Percentiles rank a stretch among this genome's conserved stretches.
Conservation (phyloP, 2,329 filamentous ascomycete species). For the Stagonosporopsis tanaceti region DNA sequence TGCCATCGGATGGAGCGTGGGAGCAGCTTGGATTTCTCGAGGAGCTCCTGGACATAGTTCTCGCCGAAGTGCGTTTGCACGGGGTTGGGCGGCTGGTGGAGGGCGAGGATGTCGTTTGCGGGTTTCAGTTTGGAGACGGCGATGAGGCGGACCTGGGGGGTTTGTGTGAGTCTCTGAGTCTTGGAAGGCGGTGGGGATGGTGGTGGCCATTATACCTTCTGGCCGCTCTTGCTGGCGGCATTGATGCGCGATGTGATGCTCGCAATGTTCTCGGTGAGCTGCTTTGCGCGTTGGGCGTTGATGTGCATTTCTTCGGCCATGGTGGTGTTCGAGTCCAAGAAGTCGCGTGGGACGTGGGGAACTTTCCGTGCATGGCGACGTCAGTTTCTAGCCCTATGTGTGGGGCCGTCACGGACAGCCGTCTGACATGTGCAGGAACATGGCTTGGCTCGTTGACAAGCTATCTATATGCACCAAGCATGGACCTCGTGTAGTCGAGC, state of each 20-base stretch:
- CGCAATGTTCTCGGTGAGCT: conserved; percentile 55
- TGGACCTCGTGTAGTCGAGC: not conserved
- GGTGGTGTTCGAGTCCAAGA: conserved; percentile 18
- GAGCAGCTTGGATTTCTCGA: conserved; percentile 82
- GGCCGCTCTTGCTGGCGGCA: conserved; percentile 45
- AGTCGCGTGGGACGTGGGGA: conserved; percentile 23
- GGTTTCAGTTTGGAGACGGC: conserved; percentile 98
- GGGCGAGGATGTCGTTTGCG: conserved; percentile 84
- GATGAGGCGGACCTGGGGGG: conserved; percentile 76
- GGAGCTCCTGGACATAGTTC: conserved; percentile 86
- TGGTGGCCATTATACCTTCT: conserved; percentile 34
- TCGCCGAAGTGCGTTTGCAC: conserved; percentile 86
- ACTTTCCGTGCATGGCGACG: conserved; percentile 19
- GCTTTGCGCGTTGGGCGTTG: conserved; percentile 55
- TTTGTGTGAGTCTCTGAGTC: not conserved
- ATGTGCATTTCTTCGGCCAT: conserved; percentile 51
- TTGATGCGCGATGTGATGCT: conserved; percentile 53
- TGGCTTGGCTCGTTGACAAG: not conserved
- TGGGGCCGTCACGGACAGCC: not conserved
- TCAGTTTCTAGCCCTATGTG: conserved; percentile 29
- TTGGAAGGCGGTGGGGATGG: not conserved
- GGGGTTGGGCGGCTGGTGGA: conserved; percentile 66
- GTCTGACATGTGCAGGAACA: not conserved
- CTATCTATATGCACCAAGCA: not conserved
- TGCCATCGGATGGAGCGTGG: conserved; percentile 86